Evolutionary conservation across 768 basidiomycete species (phyloP).

Genomic region (Mycena belliarum): DNA sequence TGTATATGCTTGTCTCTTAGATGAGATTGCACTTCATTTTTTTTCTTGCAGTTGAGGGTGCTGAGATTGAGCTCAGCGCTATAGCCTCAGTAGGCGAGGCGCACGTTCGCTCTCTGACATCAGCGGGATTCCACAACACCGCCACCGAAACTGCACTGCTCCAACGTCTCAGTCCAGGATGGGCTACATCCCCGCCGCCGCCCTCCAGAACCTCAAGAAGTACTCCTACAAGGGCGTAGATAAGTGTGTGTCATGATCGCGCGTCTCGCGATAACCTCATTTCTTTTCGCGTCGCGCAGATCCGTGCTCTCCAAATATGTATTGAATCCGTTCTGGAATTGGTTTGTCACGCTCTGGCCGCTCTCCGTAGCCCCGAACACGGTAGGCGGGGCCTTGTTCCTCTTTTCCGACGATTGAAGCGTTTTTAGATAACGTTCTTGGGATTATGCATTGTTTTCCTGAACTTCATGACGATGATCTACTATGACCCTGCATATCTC

Average conservation of each 20-base stretch:
- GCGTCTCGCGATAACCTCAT: conserved; percentile 5
- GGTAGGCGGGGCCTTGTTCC: conserved; percentile 44
- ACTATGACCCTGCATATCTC: conserved; percentile 80
- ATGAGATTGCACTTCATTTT: no score
- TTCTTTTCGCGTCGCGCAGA: conserved; percentile 37
- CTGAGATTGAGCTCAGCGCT: no score
- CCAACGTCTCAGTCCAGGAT: no score
- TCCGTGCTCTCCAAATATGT: conserved; percentile 76
- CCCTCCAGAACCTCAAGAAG: conserved; percentile 73
- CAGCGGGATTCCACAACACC: no score
- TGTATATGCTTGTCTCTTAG: no score
- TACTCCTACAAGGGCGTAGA: conserved; percentile 84
- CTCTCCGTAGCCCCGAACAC: conserved; percentile 85
- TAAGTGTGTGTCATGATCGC: conserved; percentile 50
- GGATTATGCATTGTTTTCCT: conserved; percentile 80
- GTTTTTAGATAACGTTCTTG: conserved; percentile 79
- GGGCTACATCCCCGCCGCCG: conserved; percentile 64
- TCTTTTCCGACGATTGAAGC: not conserved
- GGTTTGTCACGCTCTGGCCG: conserved; percentile 90
- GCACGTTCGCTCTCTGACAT: no score
- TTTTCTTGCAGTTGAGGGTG: no score
- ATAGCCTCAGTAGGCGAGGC: no score
- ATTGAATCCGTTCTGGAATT: conserved; percentile 86
- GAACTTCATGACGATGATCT: conserved; percentile 83
- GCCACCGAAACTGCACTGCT: no score